Conservation (phyloP, 2,329 filamentous ascomycete genomes). For the Beauveria scarabaeidicola region DNA sequence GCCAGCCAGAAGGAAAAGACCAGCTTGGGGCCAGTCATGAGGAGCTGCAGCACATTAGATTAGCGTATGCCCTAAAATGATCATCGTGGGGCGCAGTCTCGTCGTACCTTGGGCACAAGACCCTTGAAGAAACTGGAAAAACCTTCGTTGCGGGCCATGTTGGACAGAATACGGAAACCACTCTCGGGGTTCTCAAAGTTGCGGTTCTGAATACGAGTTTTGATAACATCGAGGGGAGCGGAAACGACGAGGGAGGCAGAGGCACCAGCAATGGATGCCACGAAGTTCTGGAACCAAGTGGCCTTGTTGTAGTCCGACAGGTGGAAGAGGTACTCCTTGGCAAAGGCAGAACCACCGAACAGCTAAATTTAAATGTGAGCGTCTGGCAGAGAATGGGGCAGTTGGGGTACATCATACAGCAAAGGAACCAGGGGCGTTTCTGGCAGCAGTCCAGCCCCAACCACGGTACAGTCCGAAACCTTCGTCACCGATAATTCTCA, state of each 20-base stretch:
- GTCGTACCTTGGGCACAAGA: conserved; percentile 71
- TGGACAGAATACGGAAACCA: conserved; percentile 81
- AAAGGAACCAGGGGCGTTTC: conserved; percentile 94
- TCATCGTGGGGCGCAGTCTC: background rate
- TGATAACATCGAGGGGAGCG: conserved; percentile 94
- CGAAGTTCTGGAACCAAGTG: conserved; percentile 90
- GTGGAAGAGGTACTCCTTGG: conserved; percentile 91
- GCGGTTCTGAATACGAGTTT: conserved; percentile 95
- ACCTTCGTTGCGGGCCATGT: conserved; percentile 91
- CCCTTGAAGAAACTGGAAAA: conserved; percentile 92
- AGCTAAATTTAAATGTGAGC: conserved; percentile 47
- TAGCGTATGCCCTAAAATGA: conserved; percentile 14
- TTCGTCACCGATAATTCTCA: conserved; percentile 86
- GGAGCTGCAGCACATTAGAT: conserved; percentile 43
- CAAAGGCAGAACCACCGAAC: conserved; percentile 93
- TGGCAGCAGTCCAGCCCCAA: conserved; percentile 94
- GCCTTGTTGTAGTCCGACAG: conserved; percentile 94
- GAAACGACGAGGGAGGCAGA: conserved; percentile 93
- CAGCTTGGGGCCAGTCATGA: conserved; percentile 98
- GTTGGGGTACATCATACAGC: conserved; percentile 52
- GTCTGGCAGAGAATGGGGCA: background rate
- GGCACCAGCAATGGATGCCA: conserved; percentile 91
- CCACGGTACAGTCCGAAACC: conserved; percentile 93
- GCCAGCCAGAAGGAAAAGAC: conserved; percentile 99
- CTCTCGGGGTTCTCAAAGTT: conserved; percentile 98